phyloP scores from a whole-genome alignment of 192 early-diverging fungal genomes.

The Glomus cerebriforme region DNA sequence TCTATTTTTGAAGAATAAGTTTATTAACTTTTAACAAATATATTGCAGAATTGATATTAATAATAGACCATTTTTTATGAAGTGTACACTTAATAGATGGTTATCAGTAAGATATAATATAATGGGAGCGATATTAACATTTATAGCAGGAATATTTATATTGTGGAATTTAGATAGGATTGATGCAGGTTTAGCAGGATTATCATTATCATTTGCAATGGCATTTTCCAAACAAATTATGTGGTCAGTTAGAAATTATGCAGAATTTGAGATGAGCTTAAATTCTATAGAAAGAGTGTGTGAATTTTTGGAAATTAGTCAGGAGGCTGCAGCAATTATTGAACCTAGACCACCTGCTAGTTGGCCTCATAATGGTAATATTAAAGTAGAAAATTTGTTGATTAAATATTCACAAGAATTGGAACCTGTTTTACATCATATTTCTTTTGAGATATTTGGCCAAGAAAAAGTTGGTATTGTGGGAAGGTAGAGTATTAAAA shows the following conservation, averaged over 20 bases:
- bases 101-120: conserved; percentile 78
- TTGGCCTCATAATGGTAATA: conserved; percentile 75
- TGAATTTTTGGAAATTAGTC: conserved; percentile 80
- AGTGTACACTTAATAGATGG: conserved; percentile 83
- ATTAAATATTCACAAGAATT: conserved; percentile 79
- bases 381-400: conserved; percentile 70
- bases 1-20: conserved; percentile 36
- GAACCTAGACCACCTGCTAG: conserved; percentile 71
- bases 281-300: conserved; percentile 83
- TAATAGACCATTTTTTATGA: conserved; percentile 76
- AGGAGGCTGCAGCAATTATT: conserved; percentile 51
- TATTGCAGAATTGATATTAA: conserved; percentile 56
- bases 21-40: neutral
- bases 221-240: conserved; percentile 76
- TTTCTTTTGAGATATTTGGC: conserved; percentile 70
- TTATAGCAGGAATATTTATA: conserved; percentile 63
- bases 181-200: conserved; percentile 78
- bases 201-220: conserved; percentile 80
- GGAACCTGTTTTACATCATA: conserved; percentile 72
- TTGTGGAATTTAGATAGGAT: conserved; percentile 41
- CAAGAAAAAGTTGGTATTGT: conserved; percentile 87
- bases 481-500: conserved; percentile 52
- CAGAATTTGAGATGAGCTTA: conserved; percentile 81
- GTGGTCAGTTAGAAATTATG: conserved; percentile 76
- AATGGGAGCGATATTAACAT: conserved; percentile 65